Base-by-base conservation (phyloP, 345 rosid genomes). In the Brassica carinata region DNA sequence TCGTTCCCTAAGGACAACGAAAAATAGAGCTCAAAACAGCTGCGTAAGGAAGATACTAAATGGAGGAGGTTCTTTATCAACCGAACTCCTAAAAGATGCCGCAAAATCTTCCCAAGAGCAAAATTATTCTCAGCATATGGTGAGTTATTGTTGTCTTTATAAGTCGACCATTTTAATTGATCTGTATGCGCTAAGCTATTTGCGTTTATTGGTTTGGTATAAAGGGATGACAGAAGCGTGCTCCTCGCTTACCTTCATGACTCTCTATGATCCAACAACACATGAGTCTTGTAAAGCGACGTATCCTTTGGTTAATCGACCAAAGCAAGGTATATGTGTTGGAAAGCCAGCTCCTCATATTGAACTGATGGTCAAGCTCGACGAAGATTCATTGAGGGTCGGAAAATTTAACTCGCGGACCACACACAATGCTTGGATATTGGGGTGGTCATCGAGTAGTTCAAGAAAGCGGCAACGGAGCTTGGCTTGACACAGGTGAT, bases 181-280 rank as follows among this genome's bases (percentile, higher is more conserved):
- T 68, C 38, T 23, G 74, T 10, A 23, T 26, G 63, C 8, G 5
- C 14, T 66, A 53, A 55, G 36, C 78, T 67, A 27, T 67, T 36
- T 59, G 69, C 14, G 17, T 13, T 34, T 9, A 2, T 10, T 69
- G 51, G 73, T 58, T 71, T 57, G 27, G 36, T 67, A 53, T 72
- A 30, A 66, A 94, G 98, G 97, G 73, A 89, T 94, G 97, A 92
- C 98, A 53, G 94, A 94, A 85, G 84, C 97, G 23, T 89, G 93
- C 67, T 90, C 99, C 72, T 94, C 97, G 26, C 86, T 90, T 19
- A 85, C 95, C 58, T 92, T 92, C 84, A 82, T 81, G 89, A 86
- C 89, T 57, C 90, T 90, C 79, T 64, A 78, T 76, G 88, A 87
- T 73, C 89, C 90, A 69, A 66, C 77, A 43, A 26, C 65, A 61